These are phyloP conservation scores for Mycena sanguinolenta DNA, from an alignment of 768 basidiomycete species.

Conservation along the genomic window DNA sequence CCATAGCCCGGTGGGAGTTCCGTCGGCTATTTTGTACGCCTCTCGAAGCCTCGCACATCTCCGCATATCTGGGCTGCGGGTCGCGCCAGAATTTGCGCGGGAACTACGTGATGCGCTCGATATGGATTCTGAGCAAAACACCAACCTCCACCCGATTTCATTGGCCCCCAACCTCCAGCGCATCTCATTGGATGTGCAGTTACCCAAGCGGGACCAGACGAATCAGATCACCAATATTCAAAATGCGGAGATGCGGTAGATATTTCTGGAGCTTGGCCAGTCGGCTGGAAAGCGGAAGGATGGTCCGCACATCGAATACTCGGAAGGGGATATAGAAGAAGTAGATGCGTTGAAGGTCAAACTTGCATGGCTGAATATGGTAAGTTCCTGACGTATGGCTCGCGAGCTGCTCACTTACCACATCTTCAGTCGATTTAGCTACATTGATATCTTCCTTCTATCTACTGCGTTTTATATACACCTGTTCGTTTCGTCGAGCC, in stretches of 20 bases:
- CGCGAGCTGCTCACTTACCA: too few relatives aligned
- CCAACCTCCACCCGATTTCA: too few relatives aligned
- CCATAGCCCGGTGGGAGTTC: slow-evolving; percentile 6
- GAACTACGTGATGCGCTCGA: slow-evolving; percentile 3
- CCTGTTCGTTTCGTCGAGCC: too few relatives aligned
- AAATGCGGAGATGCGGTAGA: slow-evolving; percentile 10
- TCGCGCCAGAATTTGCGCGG: slow-evolving; percentile 22
- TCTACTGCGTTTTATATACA: too few relatives aligned
- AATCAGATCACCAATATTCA: not conserved
- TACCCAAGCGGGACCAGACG: too few relatives aligned
- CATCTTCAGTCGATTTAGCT: too few relatives aligned
- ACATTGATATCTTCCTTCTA: too few relatives aligned
- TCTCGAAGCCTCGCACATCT: slow-evolving; percentile 13
- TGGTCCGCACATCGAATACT: slow-evolving; percentile 2
- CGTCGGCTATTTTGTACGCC: slow-evolving; percentile 1
- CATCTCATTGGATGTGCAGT: slow-evolving; percentile 7
- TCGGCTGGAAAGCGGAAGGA: not conserved
- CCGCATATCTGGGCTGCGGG: slow-evolving; percentile 7
- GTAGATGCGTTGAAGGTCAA: slow-evolving; percentile 1
- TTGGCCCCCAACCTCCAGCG: not conserved
- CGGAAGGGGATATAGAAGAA: not conserved
- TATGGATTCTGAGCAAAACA: too few relatives aligned
- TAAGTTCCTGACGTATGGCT: not conserved
- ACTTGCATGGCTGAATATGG: slow-evolving; percentile 1
- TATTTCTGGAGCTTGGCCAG: not conserved